Evolutionary conservation across 78 protist species (phyloP).

Genomic region (Emiliania huxleyi): DNA sequence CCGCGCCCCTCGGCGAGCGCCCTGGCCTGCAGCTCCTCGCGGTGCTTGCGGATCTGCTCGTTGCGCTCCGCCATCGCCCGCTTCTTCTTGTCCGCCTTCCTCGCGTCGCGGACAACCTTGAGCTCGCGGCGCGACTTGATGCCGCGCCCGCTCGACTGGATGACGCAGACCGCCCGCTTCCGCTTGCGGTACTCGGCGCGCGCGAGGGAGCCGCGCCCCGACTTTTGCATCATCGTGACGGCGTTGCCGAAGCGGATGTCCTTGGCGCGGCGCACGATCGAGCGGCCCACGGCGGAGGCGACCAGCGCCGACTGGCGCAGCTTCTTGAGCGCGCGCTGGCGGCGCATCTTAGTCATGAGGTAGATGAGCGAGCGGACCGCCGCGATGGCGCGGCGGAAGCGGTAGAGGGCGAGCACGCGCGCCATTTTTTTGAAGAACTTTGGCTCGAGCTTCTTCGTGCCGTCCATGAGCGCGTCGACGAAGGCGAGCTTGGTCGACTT

Average conservation of each 20-base stretch:
- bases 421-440: background rate
- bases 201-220: background rate
- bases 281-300: background rate
- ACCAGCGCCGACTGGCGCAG: background rate
- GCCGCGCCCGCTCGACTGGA: background rate
- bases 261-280: slow-evolving; percentile 15
- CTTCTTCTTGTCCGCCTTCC: background rate
- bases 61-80: background rate
- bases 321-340: slow-evolving; percentile 1
- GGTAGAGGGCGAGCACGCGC: background rate
- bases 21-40: background rate
- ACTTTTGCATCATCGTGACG: background rate
- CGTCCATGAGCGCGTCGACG: background rate
- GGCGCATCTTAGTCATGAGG: slow-evolving; percentile 11
- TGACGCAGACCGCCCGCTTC: too few species aligned
- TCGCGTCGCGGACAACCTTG: background rate
- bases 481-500: slow-evolving; percentile 1
- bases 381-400: background rate
- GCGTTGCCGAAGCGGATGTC: slow-evolving; percentile 8
- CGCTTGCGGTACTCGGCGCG: background rate
- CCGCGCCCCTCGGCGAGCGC: background rate
- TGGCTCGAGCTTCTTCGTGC: background rate
- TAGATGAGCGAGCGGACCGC: background rate
- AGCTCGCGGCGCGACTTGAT: background rate
- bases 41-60: background rate